Conservation (phyloP, 2,329 filamentous ascomycete genomes). For the Fusarium sp. region DNA sequence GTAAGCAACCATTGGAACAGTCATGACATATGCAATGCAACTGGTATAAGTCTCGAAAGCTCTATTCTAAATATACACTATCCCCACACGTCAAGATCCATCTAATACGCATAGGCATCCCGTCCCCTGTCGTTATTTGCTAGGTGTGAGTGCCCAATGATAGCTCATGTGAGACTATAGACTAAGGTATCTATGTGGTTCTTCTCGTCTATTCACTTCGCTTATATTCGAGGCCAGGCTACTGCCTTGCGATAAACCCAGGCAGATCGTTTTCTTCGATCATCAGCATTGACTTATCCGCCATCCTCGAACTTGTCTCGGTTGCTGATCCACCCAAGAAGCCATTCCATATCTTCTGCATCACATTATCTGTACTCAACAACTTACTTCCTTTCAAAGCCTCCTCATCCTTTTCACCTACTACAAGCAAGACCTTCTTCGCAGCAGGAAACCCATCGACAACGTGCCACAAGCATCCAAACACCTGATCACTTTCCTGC, state of each 20-base stretch:
- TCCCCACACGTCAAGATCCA: not conserved
- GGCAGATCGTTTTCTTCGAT: slow-evolving; percentile 58
- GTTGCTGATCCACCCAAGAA: slow-evolving; percentile 57
- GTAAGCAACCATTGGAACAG: not conserved
- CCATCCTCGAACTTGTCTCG: slow-evolving; percentile 54
- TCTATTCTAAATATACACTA: not conserved
- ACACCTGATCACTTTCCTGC: slow-evolving; percentile 58
- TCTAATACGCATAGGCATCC: not conserved
- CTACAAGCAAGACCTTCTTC: slow-evolving; percentile 55
- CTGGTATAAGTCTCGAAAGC: not conserved
- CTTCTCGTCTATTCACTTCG: not conserved
- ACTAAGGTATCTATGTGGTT: not conserved
- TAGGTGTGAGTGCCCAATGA: no score
- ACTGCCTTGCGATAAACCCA: slow-evolving; percentile 45
- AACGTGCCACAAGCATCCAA: slow-evolving; percentile 61
- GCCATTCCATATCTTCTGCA: slow-evolving; percentile 62
- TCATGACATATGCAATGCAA: not conserved
- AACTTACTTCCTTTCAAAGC: slow-evolving; percentile 47
- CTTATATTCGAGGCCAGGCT: not conserved
- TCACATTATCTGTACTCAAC: slow-evolving; percentile 50
- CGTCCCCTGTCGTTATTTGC: not conserved
- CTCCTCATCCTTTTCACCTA: slow-evolving; percentile 54
- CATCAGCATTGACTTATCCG: slow-evolving; percentile 58
- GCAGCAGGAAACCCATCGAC: slow-evolving; percentile 57
- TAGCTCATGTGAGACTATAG: not conserved